A percentile compares a stretch with the other conserved stretches of the same genome.
Conservation (phyloP, 345 rosid species). For the Melastoma malabathricum region DNA sequence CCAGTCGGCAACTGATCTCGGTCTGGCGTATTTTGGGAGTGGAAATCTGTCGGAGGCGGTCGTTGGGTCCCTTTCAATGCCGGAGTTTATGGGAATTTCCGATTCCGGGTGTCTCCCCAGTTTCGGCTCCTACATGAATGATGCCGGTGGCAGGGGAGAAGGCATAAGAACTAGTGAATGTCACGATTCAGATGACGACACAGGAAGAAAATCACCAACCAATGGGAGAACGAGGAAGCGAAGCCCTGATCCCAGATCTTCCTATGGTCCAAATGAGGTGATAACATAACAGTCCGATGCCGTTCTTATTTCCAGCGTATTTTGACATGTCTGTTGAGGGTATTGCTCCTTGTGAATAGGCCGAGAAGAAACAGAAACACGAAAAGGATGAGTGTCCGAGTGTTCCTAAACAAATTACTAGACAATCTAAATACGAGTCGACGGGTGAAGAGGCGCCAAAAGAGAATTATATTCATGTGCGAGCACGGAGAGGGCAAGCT, state of each 20-base stretch:
- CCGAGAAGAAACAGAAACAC: constrained; percentile 48
- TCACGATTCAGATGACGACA: constrained; percentile 38
- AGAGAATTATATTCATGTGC: constrained; percentile 77
- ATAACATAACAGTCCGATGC: neutral
- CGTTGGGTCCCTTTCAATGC: constrained; percentile 23
- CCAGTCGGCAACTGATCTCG: constrained; percentile 49
- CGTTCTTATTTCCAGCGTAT: no score
- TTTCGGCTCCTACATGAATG: constrained; percentile 27
- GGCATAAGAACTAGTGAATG: constrained; percentile 29
- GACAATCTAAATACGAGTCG: constrained; percentile 53
- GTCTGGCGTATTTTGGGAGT: constrained; percentile 43
- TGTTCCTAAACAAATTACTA: constrained; percentile 28
- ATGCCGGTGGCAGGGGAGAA: constrained; percentile 23
- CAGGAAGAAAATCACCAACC: constrained; percentile 28
- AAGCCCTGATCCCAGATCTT: constrained; percentile 24
- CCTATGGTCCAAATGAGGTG: constrained; percentile 47
- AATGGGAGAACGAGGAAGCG: constrained; percentile 47
- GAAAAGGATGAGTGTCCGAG: constrained; percentile 29
- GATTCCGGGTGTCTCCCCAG: constrained; percentile 19
- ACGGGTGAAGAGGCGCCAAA: constrained; percentile 52
- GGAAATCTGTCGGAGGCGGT: constrained; percentile 51
- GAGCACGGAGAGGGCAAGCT: constrained; percentile 96
- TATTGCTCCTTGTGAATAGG: constrained; percentile 26
- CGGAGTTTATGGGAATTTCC: constrained; percentile 24
- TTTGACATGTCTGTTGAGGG: no score